Percentiles rank a stretch among this genome's conserved stretches.
Evolutionary conservation across 148 eudicot species (phyloP).

Genomic region (Diospyros kaki): DNA sequence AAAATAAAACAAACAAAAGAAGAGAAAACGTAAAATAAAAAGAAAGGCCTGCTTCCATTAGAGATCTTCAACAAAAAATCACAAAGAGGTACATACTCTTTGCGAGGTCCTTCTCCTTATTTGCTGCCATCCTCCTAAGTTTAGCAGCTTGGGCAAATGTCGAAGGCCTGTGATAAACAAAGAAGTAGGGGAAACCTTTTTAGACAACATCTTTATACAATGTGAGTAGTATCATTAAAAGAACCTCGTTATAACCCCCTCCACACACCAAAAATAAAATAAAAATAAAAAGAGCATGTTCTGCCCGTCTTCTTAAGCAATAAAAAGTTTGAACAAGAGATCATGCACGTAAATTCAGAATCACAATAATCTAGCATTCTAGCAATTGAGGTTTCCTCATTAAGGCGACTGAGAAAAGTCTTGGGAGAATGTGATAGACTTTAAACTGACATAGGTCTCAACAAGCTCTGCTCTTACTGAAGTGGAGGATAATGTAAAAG

Average conservation of each 20-base stretch:
- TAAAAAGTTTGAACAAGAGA: not conserved
- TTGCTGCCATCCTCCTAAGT: constrained; percentile 82
- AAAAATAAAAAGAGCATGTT: not conserved
- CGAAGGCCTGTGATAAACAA: constrained; percentile 66
- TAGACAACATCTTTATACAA: not conserved
- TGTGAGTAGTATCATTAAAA: not conserved
- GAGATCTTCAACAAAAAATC: not conserved
- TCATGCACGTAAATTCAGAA: not conserved
- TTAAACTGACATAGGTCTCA: too few relatives aligned
- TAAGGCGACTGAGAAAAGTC: too few relatives aligned
- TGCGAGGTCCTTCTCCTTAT: constrained; percentile 87
- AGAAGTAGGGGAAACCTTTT: not conserved
- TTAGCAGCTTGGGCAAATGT: constrained; percentile 99
- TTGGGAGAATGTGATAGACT: too few relatives aligned
- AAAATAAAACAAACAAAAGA: not conserved
- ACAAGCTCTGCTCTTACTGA: too few relatives aligned
- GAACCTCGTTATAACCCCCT: not conserved
- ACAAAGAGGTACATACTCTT: constrained; percentile 48
- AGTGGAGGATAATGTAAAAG: too few relatives aligned
- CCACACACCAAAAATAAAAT: not conserved
- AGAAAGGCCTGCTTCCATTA: not conserved
- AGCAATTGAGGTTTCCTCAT: too few relatives aligned
- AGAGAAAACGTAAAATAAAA: not conserved
- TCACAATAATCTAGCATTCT: not conserved
- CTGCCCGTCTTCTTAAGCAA: not conserved